These are phyloP conservation scores for Suhomyces guaymorum DNA, from an alignment of 1,139 yeast species.

Conservation along the genomic window DNA sequence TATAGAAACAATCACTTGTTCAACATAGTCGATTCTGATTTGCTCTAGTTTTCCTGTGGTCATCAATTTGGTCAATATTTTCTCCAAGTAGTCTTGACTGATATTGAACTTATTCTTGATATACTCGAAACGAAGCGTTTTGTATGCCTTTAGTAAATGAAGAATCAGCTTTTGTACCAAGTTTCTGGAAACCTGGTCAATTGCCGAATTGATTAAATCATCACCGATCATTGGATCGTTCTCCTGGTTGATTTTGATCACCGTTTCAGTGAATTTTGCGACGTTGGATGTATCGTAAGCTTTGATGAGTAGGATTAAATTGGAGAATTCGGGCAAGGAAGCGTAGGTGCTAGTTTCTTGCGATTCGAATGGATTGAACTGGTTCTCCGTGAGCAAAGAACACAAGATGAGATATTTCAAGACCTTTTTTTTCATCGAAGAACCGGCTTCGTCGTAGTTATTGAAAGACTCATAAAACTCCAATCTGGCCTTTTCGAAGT, in stretches of 20 bases:
- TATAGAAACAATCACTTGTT: constrained; percentile 26
- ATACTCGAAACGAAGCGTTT: constrained; percentile 28
- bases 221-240: constrained; percentile 30
- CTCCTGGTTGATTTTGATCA: constrained; percentile 18
- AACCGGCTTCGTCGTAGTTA: constrained; percentile 79
- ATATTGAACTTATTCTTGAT: constrained; percentile 25
- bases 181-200: constrained; percentile 30
- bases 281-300: constrained; percentile 36
- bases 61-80: constrained; percentile 40
- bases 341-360: constrained; percentile 56
- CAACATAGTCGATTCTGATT: constrained; percentile 48
- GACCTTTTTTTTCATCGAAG: constrained; percentile 53
- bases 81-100: constrained; percentile 34
- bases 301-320: constrained; percentile 31
- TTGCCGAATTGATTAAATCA: constrained; percentile 32
- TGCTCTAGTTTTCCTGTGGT: constrained; percentile 45
- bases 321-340: constrained; percentile 35
- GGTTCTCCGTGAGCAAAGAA: constrained; percentile 62
- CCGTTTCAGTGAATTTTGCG: constrained; percentile 19
- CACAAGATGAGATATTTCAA: constrained; percentile 65
- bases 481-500: constrained; percentile 61
- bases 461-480: constrained; percentile 75
- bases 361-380: constrained; percentile 66
- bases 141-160: constrained; percentile 33
- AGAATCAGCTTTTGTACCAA: constrained; percentile 33